These are phyloP conservation scores for Pythium phragmitis DNA, from an alignment of 352 stramenopile species.

Conservation along the genomic window DNA sequence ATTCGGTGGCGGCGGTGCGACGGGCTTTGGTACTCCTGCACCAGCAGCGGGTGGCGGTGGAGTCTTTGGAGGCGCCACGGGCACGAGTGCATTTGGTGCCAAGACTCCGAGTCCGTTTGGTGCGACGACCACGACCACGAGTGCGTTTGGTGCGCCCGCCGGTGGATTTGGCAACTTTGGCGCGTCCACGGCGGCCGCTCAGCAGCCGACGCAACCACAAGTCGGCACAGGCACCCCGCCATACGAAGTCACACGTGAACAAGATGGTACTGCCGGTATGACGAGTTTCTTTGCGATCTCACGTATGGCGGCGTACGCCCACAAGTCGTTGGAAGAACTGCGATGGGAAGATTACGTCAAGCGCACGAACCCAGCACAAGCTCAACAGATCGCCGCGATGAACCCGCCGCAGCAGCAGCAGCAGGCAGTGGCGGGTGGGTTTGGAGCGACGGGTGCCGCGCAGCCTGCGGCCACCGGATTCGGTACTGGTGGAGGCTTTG, in stretches of 20 bases:
- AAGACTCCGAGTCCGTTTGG: slow-evolving; percentile 28
- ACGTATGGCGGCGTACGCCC: slow-evolving; percentile 62
- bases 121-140: slow-evolving; percentile 2
- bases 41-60: slow-evolving; percentile 21
- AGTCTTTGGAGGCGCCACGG: slow-evolving; percentile 39
- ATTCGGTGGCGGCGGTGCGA: slow-evolving; percentile 24
- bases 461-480: slow-evolving; percentile 18
- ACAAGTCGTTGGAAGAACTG: slow-evolving; percentile 77
- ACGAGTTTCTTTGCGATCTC: slow-evolving; percentile 58
- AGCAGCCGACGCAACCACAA: slow-evolving; percentile 27
- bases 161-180: slow-evolving; percentile 27
- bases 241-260: slow-evolving; percentile 66
- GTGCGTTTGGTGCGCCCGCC: slow-evolving; percentile 21
- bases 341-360: slow-evolving; percentile 82
- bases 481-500: slow-evolving; percentile 43
- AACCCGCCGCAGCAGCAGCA: slow-evolving; percentile 20
- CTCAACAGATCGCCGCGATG: slow-evolving; percentile 22
- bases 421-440: slow-evolving; percentile 36
- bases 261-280: slow-evolving; percentile 36
- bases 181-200: slow-evolving; percentile 1
- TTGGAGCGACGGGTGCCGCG: slow-evolving; percentile 24
- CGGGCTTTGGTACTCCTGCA: slow-evolving; percentile 39
- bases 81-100: slow-evolving; percentile 50
- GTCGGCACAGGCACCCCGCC: slow-evolving; percentile 72
- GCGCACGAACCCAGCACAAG: slow-evolving; percentile 52